A percentile compares a stretch with the other conserved stretches of the same genome.
These are phyloP conservation scores for Halophytophthora polymorphica DNA, from an alignment of 352 stramenopile species.

Conservation along the genomic window DNA sequence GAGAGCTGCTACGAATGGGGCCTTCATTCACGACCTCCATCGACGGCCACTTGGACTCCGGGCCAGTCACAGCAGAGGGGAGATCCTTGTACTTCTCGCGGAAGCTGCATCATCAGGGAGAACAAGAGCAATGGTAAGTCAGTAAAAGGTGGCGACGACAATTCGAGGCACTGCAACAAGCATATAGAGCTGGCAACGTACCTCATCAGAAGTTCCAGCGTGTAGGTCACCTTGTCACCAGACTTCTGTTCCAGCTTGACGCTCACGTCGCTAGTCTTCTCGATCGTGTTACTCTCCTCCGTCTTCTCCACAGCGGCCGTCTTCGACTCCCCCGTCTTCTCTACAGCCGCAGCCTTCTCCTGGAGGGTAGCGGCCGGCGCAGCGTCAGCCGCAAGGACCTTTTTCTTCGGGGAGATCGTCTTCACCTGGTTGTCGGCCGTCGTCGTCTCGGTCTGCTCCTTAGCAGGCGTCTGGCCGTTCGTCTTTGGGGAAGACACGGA, in stretches of 20 bases:
- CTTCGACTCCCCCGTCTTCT: constrained; percentile 7
- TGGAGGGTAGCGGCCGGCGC: no score
- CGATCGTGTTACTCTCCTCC: constrained; percentile 4
- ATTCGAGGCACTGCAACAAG: not conserved
- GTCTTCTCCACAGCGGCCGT: constrained; percentile 5
- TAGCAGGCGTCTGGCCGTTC: constrained; percentile 2
- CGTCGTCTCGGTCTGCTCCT: constrained; percentile 13
- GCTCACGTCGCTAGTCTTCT: constrained; percentile 35
- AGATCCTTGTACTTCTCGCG: constrained; percentile 57
- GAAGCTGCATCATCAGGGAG: constrained; percentile 31
- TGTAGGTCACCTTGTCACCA: constrained; percentile 52
- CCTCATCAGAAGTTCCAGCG: constrained; percentile 54
- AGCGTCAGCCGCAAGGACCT: constrained; percentile 6
- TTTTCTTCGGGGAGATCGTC: constrained; percentile 20
- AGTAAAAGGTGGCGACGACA: not conserved
- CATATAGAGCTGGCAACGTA: constrained; percentile 17
- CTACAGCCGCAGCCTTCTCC: constrained; percentile 8
- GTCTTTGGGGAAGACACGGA: constrained; percentile 16
- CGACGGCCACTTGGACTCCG: constrained; percentile 55
- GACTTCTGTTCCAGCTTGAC: constrained; percentile 29
- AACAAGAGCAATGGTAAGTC: not conserved
- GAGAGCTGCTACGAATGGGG: constrained; percentile 36
- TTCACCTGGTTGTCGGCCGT: constrained; percentile 13
- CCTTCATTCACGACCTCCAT: constrained; percentile 71
- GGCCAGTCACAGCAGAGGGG: constrained; percentile 27